Conservation (phyloP, 495 filamentous ascomycete species). For the Neurospora discreta region DNA sequence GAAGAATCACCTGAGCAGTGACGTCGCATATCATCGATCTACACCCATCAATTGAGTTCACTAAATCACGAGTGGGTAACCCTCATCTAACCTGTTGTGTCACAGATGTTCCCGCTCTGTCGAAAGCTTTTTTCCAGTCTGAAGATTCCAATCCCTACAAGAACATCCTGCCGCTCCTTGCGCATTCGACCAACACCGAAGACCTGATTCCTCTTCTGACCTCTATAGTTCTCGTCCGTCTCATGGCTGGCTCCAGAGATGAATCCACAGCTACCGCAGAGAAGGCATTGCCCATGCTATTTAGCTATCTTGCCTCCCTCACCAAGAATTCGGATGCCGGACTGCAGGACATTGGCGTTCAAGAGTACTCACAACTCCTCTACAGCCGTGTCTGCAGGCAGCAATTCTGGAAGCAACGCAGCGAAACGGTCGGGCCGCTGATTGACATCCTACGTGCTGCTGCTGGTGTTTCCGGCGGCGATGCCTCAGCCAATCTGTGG, state of each 20-base stretch:
- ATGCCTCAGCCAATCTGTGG: conserved; percentile 55
- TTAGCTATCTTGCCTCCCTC: conserved; percentile 72
- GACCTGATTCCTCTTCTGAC: conserved; percentile 83
- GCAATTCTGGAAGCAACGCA: conserved; percentile 78
- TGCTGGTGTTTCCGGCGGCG: conserved; percentile 53
- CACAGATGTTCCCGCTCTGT: conserved; percentile 67
- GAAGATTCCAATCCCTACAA: conserved; percentile 57
- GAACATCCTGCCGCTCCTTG: conserved; percentile 76
- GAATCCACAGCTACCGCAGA: conserved; percentile 48
- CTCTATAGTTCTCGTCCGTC: conserved; percentile 71
- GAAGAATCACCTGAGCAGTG: background rate
- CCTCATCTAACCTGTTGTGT: conserved; percentile 8
- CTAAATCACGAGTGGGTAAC: background rate
- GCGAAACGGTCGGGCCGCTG: conserved; percentile 72
- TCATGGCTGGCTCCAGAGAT: conserved; percentile 62
- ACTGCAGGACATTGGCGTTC: conserved; percentile 90
- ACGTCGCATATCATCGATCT: background rate
- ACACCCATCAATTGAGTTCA: background rate
- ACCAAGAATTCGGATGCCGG: conserved; percentile 68
- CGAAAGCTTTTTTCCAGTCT: conserved; percentile 61
- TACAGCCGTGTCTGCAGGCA: conserved; percentile 62
- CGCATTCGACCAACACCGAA: conserved; percentile 67
- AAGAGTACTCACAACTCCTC: conserved; percentile 80
- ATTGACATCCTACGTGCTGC: conserved; percentile 74
- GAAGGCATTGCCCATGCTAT: conserved; percentile 68